Evolutionary conservation across 2,329 filamentous ascomycete species (phyloP), one percentile per base, ranked within the genome.

Genomic region (Cladophialophora psammophila): DNA sequence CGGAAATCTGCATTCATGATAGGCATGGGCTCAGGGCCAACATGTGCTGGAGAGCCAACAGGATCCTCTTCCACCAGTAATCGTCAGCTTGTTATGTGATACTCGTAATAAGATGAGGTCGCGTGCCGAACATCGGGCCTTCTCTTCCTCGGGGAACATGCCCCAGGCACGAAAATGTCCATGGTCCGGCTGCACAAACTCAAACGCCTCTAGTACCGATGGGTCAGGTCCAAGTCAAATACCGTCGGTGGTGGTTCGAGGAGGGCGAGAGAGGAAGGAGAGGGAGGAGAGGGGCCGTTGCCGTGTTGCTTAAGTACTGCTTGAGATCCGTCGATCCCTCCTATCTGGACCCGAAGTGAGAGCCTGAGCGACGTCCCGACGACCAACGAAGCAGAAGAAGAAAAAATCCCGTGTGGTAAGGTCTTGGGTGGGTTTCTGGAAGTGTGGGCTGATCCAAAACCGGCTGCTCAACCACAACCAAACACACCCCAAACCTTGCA

Each of bases 1-100:
- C 66, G 60, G 63, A 66, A 64, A 60, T 64, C 55, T 69, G 63
- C 66, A 67, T 64, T 60, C 59, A 61, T 61, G 59, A 61, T 61
- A 61, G 59, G 59, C 59, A 66, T 63, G 45, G 34, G 54, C 32
- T 59, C 42, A 54, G 64, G 53, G 20, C 61, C 52, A 56, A 26
- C 61, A 53, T 52, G 38, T 60, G 56, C 18, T 34, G n/a, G 35
- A 64, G 12, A 54, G 42, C 55, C 65, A 64, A 50, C 55, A 62
- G 58, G 42, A 40, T 53, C 40, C 34, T 31, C 56, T 40, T 15
- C 35, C 55, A 59, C 66, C 66, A 68, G 35, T 65, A 36, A 68
- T 60, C 54, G 60, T 63, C 59, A 56, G 53, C 40, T 50, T 63
- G 31, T 40, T 63, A 56, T 45, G 60, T 66, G 55, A 69, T 59